Evolutionary conservation across 169 alveolate species (phyloP), one percentile per base, ranked within the genome.

Genomic region (Cryptosporidium muris): DNA sequence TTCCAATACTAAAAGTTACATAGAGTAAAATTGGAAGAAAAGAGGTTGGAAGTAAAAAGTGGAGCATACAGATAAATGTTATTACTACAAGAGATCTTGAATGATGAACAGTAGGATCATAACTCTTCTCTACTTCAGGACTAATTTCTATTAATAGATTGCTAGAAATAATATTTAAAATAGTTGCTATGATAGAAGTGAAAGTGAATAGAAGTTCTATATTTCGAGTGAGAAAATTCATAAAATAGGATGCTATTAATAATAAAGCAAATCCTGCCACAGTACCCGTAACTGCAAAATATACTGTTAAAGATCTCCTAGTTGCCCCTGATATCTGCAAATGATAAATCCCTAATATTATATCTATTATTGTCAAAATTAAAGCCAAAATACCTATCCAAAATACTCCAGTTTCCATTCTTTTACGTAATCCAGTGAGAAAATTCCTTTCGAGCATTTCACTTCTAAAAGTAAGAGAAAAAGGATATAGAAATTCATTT

Each of bases 381-480:
- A 74, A 54, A 1, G 68, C 25, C n/a, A 74, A 51, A 7, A 74
- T 36, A 6, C 85, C 85, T 25, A 74, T 74, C 85, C 85, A 74
- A 60, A 74, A 74, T 38, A 74, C 49, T 12, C 85, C 85, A 25
- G 60, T 74, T 74, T 74, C 85, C 38, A 68, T 40, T 43, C 85
- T 74, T 74, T 58, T 74, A 16, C 62, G 54, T 4, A 74, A 58
- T 45, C 60, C 60, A 25, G 42, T 60, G n/a, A 58, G 40, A 14
- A 74, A 74, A 9, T 74, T 74, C 48, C 60, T 74, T 58, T 74
- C 85, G n/a, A 74, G 43, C 9, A 74, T 54, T 51, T 74, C 67
- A 43, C 85, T 74, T 53, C 68, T 58, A 16, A 74, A 74, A 3
- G 52, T 74, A 16, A 74, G 51, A 58, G 85, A 58, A n/a, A 74